Evolutionary conservation across 2,329 filamentous ascomycete genomes (phyloP).

Genomic region (Diaporthe destruens): DNA sequence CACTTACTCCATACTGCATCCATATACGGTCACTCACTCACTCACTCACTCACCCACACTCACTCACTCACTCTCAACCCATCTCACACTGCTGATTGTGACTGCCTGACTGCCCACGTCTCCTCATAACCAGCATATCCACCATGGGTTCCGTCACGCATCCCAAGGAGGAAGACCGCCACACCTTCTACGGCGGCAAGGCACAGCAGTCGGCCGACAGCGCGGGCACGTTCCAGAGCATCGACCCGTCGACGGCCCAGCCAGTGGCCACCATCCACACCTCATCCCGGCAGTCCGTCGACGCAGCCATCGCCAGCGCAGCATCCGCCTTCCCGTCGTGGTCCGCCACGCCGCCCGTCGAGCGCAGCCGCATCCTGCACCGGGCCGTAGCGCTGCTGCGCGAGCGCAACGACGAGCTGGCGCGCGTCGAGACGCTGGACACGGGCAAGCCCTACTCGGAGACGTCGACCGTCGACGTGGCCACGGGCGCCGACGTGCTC

Average conservation of each 20-base stretch:
- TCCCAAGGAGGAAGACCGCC: conserved; percentile 55
- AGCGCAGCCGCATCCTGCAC: conserved; percentile 82
- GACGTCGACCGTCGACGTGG: conserved; percentile 85
- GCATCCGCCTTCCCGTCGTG: conserved; percentile 79
- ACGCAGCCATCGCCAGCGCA: conserved; percentile 79
- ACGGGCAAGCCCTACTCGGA: conserved; percentile 90
- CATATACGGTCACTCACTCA: background rate
- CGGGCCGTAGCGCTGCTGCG: conserved; percentile 81
- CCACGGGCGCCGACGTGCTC: conserved; percentile 85
- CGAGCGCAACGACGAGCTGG: conserved; percentile 82
- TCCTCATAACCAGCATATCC: background rate
- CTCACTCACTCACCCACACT: background rate
- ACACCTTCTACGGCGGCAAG: conserved; percentile 82
- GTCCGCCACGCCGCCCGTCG: conserved; percentile 80
- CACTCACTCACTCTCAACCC: background rate
- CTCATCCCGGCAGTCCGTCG: conserved; percentile 75
- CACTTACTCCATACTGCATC: conserved; percentile 7
- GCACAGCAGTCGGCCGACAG: conserved; percentile 71
- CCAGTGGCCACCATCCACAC: conserved; percentile 79
- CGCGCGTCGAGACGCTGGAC: conserved; percentile 83
- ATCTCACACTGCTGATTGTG: background rate
- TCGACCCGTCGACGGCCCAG: conserved; percentile 79
- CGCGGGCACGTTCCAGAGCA: conserved; percentile 74
- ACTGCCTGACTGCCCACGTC: background rate
- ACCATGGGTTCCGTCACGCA: conserved; percentile 35